Conservation (phyloP, 176 grass and related monocot species). For the Phyllostachys edulis region DNA sequence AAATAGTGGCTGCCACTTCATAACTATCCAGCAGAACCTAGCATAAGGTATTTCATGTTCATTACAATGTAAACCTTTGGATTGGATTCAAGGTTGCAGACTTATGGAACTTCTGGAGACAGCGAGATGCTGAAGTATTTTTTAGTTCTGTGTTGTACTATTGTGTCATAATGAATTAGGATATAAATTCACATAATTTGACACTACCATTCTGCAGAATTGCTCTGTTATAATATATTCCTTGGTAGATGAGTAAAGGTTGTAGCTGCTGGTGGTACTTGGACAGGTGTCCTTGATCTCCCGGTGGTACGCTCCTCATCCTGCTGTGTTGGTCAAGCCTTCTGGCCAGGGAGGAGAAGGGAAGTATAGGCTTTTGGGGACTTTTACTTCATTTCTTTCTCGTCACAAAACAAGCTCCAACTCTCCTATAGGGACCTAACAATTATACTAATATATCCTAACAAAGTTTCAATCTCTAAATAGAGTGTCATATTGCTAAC, state of each 20-base stretch:
- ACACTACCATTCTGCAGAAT: background rate
- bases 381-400: background rate
- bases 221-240: background rate
- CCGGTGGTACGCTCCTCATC: background rate
- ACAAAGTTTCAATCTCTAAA: too few species aligned
- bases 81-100: background rate
- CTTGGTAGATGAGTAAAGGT: background rate
- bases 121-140: background rate
- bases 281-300: background rate
- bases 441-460: too few species aligned
- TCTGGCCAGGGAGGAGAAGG: background rate
- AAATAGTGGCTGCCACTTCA: background rate
- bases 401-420: background rate
- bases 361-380: background rate
- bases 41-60: background rate
- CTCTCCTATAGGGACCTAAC: background rate
- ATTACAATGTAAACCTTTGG: background rate
- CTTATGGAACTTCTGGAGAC: background rate
- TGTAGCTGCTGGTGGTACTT: slow-evolving; percentile 1
- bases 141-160: background rate
- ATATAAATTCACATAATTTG: background rate
- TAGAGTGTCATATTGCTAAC: background rate
- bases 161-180: background rate
- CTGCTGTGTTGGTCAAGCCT: background rate
- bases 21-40: background rate